phyloP scores from a whole-genome alignment of 73 alveolate species.

The Paramecium pentaurelia region DNA sequence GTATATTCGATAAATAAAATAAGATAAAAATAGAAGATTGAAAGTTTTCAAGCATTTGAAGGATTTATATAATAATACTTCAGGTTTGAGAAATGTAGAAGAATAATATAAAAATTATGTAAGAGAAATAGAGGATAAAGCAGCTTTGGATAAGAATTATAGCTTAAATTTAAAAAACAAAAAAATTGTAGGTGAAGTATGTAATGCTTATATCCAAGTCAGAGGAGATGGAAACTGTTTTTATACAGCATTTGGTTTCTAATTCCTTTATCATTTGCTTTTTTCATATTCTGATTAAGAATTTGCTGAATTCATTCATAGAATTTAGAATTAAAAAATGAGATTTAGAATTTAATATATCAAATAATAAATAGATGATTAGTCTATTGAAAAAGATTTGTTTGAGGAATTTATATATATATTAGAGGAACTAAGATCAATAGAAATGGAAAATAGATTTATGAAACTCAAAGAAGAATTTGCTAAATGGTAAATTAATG shows the following conservation, averaged over 20 bases:
- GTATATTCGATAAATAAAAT: constrained; percentile 35
- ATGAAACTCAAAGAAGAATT: neutral
- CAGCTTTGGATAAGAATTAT: neutral
- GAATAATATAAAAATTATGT: neutral
- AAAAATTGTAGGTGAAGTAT: neutral
- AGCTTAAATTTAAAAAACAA: neutral
- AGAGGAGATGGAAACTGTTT: constrained; percentile 45
- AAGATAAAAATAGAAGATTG: neutral
- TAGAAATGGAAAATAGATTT: neutral
- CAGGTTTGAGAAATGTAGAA: neutral
- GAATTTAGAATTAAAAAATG: neutral
- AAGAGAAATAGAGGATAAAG: neutral
- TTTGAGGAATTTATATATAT: neutral
- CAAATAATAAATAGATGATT: neutral
- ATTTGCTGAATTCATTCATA: neutral
- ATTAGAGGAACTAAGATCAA: neutral
- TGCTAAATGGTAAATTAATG: neutral
- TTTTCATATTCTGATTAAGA: neutral
- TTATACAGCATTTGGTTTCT: neutral
- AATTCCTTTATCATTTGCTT: neutral
- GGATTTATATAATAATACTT: neutral
- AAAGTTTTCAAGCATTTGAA: neutral
- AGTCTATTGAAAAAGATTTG: neutral
- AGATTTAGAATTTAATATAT: neutral
- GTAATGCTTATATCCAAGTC: neutral